Percentiles rank a stretch among this genome's conserved stretches.
These are phyloP conservation scores for Elsinoe batatas DNA, from an alignment of 2,329 filamentous ascomycete species.

Conservation along the genomic window DNA sequence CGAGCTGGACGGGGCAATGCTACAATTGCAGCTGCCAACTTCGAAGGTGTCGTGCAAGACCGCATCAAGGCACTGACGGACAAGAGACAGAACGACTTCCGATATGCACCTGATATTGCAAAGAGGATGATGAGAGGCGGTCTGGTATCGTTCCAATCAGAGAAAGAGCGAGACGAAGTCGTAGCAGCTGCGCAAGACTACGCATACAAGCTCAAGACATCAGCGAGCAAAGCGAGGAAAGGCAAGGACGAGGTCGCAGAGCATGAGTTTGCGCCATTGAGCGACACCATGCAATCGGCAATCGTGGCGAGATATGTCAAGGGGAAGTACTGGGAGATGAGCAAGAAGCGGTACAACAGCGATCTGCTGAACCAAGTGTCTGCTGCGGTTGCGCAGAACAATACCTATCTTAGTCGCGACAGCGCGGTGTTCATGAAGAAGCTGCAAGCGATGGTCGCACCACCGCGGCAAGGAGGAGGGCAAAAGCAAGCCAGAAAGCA, in stretches of 20 bases:
- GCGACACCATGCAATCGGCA: conserved; percentile 13
- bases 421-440: conserved; percentile 25
- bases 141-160: conserved; percentile 16
- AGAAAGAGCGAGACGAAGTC: conserved; percentile 17
- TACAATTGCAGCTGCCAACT: conserved; percentile 21
- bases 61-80: conserved; percentile 19
- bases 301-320: conserved; percentile 21
- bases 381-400: conserved; percentile 19
- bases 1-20: conserved; percentile 18
- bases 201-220: conserved; percentile 6
- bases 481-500: not conserved
- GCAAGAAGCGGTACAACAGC: conserved; percentile 17
- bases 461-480: not conserved
- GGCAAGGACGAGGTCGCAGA: conserved; percentile 1
- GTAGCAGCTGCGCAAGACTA: conserved; percentile 15
- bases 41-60: conserved; percentile 21
- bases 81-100: conserved; percentile 15
- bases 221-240: conserved; percentile 11
- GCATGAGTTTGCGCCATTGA: conserved; percentile 15
- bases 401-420: conserved; percentile 22
- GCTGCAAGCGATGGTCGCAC: conserved; percentile 20
- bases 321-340: conserved; percentile 20
- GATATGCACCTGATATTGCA: conserved; percentile 17
- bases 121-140: conserved; percentile 18
- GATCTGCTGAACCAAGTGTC: conserved; percentile 19